Conservation (phyloP, 108 stramenopile species). For the Conticribra guillardii region DNA sequence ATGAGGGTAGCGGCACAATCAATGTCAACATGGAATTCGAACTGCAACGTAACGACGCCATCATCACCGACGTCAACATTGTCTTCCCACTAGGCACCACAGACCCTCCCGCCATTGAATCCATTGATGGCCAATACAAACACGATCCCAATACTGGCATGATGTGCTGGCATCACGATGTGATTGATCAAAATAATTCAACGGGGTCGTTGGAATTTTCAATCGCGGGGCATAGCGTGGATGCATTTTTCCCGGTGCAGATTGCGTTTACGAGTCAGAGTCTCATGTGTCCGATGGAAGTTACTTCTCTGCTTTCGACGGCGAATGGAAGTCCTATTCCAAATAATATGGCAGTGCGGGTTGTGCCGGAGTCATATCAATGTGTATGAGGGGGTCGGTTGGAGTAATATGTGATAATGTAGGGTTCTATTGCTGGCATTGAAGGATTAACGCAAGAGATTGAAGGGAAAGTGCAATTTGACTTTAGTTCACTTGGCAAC, state of each 20-base stretch:
- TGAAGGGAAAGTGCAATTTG: too few species aligned
- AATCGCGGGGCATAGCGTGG: slow-evolving; percentile 78
- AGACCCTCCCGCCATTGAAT: slow-evolving; percentile 81
- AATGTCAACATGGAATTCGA: slow-evolving; percentile 97
- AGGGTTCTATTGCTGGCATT: not conserved
- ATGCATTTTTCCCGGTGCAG: slow-evolving; percentile 96
- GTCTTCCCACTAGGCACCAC: slow-evolving; percentile 92
- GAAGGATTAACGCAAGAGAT: not conserved
- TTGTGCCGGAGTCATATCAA: slow-evolving; percentile 76
- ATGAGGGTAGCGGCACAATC: slow-evolving; percentile 92
- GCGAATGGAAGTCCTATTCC: slow-evolving; percentile 79
- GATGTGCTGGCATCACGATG: slow-evolving; percentile 96
- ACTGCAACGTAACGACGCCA: slow-evolving; percentile 74
- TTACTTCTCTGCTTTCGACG: slow-evolving; percentile 65
- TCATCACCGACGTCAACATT: slow-evolving; percentile 94
- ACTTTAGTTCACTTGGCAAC: too few species aligned
- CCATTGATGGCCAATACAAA: slow-evolving; percentile 92
- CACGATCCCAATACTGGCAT: slow-evolving; percentile 91
- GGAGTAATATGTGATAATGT: not conserved
- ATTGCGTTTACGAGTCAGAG: slow-evolving; percentile 92
- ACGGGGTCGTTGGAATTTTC: slow-evolving; percentile 93
- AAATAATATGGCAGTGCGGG: slow-evolving; percentile 70
- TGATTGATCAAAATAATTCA: slow-evolving; percentile 86
- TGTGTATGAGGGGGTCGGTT: slow-evolving; percentile 48
- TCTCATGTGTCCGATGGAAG: slow-evolving; percentile 87